Percentiles rank a stretch among this genome's conserved stretches.
These are phyloP conservation scores for Cucurbita maxima DNA, from an alignment of 306 rosid species.

Conservation along the genomic window DNA sequence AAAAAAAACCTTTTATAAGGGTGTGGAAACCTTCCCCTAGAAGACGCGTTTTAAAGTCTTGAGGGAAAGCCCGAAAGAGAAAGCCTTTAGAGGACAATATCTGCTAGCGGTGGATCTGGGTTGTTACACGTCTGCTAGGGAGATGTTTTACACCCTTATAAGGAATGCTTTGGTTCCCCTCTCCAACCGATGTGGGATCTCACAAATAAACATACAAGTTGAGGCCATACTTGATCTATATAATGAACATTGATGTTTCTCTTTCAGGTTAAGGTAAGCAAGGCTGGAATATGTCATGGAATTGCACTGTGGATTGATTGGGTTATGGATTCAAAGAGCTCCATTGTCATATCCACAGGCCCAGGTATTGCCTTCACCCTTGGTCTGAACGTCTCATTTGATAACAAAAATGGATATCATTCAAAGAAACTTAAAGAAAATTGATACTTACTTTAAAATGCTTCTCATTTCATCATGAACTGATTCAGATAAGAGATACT, in stretches of 20 bases:
- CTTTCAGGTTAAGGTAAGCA: slow-evolving; percentile 45
- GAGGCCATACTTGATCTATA: background rate
- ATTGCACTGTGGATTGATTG: slow-evolving; percentile 83
- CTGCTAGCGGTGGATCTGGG: too few relatives aligned
- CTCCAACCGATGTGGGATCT: too few relatives aligned
- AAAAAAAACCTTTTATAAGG: too few relatives aligned
- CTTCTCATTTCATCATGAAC: background rate
- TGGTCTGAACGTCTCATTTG: too few relatives aligned
- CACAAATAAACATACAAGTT: background rate
- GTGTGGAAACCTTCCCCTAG: too few relatives aligned
- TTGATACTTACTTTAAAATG: background rate
- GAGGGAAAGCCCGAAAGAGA: too few relatives aligned
- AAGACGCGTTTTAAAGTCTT: too few relatives aligned
- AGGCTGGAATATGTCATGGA: slow-evolving; percentile 68
- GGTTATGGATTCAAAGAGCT: slow-evolving; percentile 60
- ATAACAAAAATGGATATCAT: too few relatives aligned
- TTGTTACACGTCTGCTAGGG: too few relatives aligned
- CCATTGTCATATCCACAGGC: slow-evolving; percentile 56
- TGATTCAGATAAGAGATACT: slow-evolving; percentile 61
- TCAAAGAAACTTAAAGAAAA: background rate
- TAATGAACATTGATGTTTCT: background rate
- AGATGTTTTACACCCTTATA: too few relatives aligned
- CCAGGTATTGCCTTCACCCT: slow-evolving; percentile 41
- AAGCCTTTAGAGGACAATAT: too few relatives aligned
- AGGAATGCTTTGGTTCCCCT: too few relatives aligned